phyloP scores from a whole-genome alignment of 1,284 basidiomycete species.

The Cutaneotrichosporon sp. region DNA sequence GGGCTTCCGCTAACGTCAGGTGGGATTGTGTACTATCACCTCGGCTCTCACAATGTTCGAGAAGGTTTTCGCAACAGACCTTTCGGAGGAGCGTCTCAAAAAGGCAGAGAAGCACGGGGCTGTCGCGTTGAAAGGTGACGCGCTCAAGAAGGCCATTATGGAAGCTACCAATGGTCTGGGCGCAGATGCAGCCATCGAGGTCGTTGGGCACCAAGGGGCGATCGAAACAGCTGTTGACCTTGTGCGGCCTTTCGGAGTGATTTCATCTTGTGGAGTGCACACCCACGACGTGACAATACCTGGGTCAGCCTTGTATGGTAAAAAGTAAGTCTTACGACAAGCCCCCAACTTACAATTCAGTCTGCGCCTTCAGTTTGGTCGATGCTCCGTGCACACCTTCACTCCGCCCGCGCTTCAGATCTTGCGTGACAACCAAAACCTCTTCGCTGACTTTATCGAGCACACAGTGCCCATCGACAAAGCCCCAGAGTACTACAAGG shows the following conservation, averaged over 20 bases:
- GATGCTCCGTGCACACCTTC: slow-evolving; percentile 79
- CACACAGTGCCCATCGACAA: slow-evolving; percentile 38
- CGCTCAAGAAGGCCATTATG: slow-evolving; percentile 29
- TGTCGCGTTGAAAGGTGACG: slow-evolving; percentile 32
- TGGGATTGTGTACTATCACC: slow-evolving; percentile 48
- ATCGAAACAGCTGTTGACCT: slow-evolving; percentile 67
- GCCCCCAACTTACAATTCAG: not conserved
- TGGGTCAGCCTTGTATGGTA: slow-evolving; percentile 62
- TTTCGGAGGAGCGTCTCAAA: slow-evolving; percentile 23
- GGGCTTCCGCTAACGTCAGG: slow-evolving; percentile 3
- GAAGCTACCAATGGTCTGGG: slow-evolving; percentile 45
- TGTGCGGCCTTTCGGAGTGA: slow-evolving; percentile 71
- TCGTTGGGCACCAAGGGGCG: slow-evolving; percentile 71
- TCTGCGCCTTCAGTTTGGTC: slow-evolving; percentile 52
- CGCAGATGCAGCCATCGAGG: slow-evolving; percentile 54
- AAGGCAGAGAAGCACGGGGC: slow-evolving; percentile 45
- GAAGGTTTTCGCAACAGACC: slow-evolving; percentile 39
- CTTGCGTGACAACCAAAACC: slow-evolving; percentile 48
- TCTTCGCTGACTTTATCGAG: slow-evolving; percentile 43
- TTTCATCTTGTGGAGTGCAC: slow-evolving; percentile 69
- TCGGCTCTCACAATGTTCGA: slow-evolving; percentile 44
- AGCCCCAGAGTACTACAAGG: slow-evolving; percentile 42
- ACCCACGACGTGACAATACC: slow-evolving; percentile 33
- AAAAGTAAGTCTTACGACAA: slow-evolving; percentile 52
- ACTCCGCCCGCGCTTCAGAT: slow-evolving; percentile 67